A percentile compares a stretch with the other conserved stretches of the same genome.
Evolutionary conservation across 2,329 filamentous ascomycete genomes (phyloP).

Genomic region (Penicillium crustosum): DNA sequence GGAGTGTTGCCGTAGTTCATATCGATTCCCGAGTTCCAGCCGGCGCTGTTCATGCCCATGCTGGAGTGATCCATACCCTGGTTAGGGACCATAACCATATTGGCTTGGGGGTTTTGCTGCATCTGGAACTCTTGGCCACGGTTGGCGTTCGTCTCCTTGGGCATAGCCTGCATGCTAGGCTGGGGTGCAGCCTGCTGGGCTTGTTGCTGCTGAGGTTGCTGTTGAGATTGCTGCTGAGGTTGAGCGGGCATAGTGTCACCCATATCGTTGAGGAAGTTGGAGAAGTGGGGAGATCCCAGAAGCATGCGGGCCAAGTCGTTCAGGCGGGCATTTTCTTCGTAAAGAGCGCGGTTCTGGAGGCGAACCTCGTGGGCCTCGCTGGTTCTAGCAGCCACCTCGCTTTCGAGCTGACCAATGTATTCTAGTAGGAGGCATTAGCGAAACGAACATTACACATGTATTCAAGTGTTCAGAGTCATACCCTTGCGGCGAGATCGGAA

Average conservation of each 20-base stretch:
- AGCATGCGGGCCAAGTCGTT: slow-evolving; percentile 78
- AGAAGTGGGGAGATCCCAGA: slow-evolving; percentile 77
- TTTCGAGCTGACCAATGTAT: slow-evolving; percentile 93
- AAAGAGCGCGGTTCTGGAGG: slow-evolving; percentile 74
- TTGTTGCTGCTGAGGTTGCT: slow-evolving; percentile 37
- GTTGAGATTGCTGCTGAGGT: slow-evolving; percentile 38
- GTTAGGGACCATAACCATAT: slow-evolving; percentile 82
- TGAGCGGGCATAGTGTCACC: slow-evolving; percentile 56
- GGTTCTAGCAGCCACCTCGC: slow-evolving; percentile 78
- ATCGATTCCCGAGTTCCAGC: slow-evolving; percentile 49
- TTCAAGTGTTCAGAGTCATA: slow-evolving; percentile 49
- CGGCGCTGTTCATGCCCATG: slow-evolving; percentile 56
- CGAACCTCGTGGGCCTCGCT: slow-evolving; percentile 81
- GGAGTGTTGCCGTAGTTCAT: slow-evolving; percentile 46
- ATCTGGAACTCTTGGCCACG: slow-evolving; percentile 54
- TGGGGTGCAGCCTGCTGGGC: slow-evolving; percentile 41
- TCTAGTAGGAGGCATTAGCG: slow-evolving; percentile 56
- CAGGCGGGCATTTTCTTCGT: slow-evolving; percentile 81
- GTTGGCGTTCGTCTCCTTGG: slow-evolving; percentile 68
- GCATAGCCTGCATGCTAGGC: slow-evolving; percentile 48
- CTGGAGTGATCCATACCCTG: slow-evolving; percentile 68
- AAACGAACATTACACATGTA: not conserved
- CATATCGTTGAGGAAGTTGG: slow-evolving; percentile 71
- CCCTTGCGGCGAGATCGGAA: slow-evolving; percentile 98
- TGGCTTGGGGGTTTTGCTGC: slow-evolving; percentile 64